Base-by-base conservation (phyloP, 73 alveolate genomes). In the Paramecium octaurelia region DNA sequence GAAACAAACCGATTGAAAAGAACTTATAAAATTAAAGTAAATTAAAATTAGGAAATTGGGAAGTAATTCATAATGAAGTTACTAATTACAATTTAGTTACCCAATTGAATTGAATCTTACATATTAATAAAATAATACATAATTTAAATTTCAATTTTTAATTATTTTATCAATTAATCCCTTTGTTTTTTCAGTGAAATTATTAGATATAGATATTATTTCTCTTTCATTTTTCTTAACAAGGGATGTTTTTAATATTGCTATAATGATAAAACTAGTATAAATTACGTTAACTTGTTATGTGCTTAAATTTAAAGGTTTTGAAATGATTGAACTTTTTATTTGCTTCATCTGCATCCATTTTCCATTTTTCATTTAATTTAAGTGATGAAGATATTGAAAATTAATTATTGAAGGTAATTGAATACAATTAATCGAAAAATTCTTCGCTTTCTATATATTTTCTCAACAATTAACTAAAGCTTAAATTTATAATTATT, bases 371-470 rank as follows among this genome's bases (percentile, higher is more conserved):
- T 43, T 77, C 90, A 77, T 77, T 77, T 77, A 77, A 77, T 27
- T 42, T 80, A 11, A 40, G 18, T 73, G 18, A 9, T n/a, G 64
- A 12, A 1, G 91, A 40, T 0, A 43, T 42, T 35, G 44, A 35
- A 10, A 42, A 42, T 44, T 40, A 18, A 10, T 2, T 31, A 8
- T 80, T 43, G 50, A 89, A 89, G n/a, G 92, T 89, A 2, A 89
- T 3, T 24, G 71, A 42, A 44, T 89, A 89, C 5, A 89, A 44
- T 21, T 71, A 29, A 89, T 89, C 94, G 71, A 71, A 71, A 29
- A 89, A 89, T 73, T 89, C 76, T 29, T 89, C 94, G 12, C 92
- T 71, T 20, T 85, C 54, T 8, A 89, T 71, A 71, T 44, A 89
- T 58, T 31, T 59, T 73, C 77, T 89, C 6, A 89, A 44, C 16